phyloP scores from a whole-genome alignment of 2,329 filamentous ascomycete species.

The Bipolaris bicolor region DNA sequence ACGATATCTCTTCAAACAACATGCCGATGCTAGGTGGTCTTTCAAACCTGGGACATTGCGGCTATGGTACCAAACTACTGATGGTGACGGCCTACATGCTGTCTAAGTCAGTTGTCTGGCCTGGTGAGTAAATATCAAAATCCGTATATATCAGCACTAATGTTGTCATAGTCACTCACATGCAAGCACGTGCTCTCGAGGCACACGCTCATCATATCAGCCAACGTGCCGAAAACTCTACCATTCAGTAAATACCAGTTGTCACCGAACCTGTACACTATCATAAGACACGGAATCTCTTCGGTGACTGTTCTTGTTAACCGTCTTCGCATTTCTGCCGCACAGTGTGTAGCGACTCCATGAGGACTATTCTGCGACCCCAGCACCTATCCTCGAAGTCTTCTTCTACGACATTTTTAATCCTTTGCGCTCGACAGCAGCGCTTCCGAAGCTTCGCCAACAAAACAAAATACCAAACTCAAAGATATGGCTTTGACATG shows the following conservation, averaged over 20 bases:
- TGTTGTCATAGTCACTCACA: conserved; percentile 63
- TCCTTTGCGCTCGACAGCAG: neutral
- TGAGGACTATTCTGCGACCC: neutral
- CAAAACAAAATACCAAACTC: neutral
- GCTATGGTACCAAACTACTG: conserved; percentile 84
- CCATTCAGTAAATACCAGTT: conserved; percentile 34
- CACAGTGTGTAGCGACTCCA: neutral
- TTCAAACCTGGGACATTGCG: conserved; percentile 65
- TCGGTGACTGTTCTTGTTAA: neutral
- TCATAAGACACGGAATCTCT: conserved; percentile 1
- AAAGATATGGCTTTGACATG: neutral
- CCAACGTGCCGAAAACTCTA: conserved; percentile 62
- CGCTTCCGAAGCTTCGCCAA: neutral
- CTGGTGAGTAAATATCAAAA: conserved; percentile 64
- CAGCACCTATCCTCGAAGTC: neutral
- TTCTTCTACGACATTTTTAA: conserved; percentile 13
- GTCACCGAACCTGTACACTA: conserved; percentile 29
- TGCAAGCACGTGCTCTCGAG: conserved; percentile 70
- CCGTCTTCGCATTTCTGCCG: neutral
- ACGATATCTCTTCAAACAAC: conserved; percentile 55
- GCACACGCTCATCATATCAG: conserved; percentile 68
- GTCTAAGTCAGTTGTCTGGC: conserved; percentile 90
- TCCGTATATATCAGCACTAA: conserved; percentile 29
- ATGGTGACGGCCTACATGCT: conserved; percentile 85
- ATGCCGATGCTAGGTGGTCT: conserved; percentile 59